Evolutionary conservation across 768 basidiomycete genomes (phyloP).

Genomic region (Leccinum subgranulosum): DNA sequence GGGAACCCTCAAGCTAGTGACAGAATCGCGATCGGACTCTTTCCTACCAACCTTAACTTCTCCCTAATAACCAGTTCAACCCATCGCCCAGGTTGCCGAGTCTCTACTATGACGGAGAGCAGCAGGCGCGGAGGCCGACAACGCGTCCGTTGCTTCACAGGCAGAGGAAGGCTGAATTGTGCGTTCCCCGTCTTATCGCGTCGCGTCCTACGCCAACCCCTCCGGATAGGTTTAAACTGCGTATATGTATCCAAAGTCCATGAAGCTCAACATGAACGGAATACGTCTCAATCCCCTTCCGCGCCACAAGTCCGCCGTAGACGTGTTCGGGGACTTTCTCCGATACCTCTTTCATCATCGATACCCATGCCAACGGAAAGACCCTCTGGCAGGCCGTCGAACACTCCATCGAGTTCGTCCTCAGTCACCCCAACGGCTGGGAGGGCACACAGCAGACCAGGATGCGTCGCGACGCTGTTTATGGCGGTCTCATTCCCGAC

Average conservation of each 20-base stretch:
- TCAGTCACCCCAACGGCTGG: too few species aligned
- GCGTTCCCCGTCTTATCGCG: slow-evolving; percentile 25
- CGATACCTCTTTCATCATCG: too few species aligned
- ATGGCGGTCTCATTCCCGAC: slow-evolving; percentile 71
- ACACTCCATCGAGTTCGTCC: too few species aligned
- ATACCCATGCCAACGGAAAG: too few species aligned
- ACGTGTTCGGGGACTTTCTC: slow-evolving; percentile 73
- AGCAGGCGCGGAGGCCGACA: slow-evolving; percentile 77
- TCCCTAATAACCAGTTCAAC: too few species aligned
- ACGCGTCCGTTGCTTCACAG: slow-evolving; percentile 32
- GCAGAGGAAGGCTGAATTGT: slow-evolving; percentile 82
- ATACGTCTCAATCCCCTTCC: slow-evolving; percentile 73
- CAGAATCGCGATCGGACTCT: too few species aligned
- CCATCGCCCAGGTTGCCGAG: too few species aligned
- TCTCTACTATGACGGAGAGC: slow-evolving; percentile 69
- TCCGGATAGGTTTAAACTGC: slow-evolving; percentile 55
- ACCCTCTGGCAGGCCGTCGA: too few species aligned
- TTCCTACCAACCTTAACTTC: too few species aligned
- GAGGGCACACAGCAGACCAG: slow-evolving; percentile 54
- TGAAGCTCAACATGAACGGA: slow-evolving; percentile 82
- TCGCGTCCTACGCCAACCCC: neutral
- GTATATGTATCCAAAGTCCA: slow-evolving; percentile 66
- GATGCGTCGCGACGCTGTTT: slow-evolving; percentile 72
- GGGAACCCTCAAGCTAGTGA: slow-evolving; percentile 14
- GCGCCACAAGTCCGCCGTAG: slow-evolving; percentile 60